Percentiles rank a stretch among this genome's conserved stretches.
Evolutionary conservation across 495 filamentous ascomycete genomes (phyloP).

Genomic region (Geoglossum glabrum): DNA sequence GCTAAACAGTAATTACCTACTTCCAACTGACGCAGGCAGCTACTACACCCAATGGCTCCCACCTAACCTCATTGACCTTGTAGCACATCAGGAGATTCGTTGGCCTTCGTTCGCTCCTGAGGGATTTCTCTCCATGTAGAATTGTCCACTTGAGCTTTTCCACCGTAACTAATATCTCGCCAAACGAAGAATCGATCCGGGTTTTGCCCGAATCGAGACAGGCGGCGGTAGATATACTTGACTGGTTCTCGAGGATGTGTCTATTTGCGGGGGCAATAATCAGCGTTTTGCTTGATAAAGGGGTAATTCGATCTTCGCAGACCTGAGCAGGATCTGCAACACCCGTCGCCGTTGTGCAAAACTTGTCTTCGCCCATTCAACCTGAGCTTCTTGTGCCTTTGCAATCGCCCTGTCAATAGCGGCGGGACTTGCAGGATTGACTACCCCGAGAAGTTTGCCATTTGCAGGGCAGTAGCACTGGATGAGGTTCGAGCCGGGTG

Average conservation of each 20-base stretch:
- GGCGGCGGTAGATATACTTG: conserved; percentile 63
- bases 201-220: conserved; percentile 97
- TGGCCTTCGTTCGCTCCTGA: conserved; percentile 50
- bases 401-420: conserved; percentile 67
- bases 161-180: conserved; percentile 79
- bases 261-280: conserved; percentile 17
- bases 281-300: neutral
- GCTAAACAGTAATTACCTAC: conserved; percentile 22
- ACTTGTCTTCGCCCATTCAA: conserved; percentile 58
- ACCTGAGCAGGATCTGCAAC: conserved; percentile 61
- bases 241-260: conserved; percentile 73
- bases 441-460: conserved; percentile 58
- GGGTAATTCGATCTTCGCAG: conserved; percentile 14
- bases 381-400: conserved; percentile 53
- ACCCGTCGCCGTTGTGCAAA: conserved; percentile 64
- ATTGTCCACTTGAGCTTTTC: conserved; percentile 95
- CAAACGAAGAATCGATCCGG: conserved; percentile 76
- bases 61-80: conserved; percentile 77
- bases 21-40: conserved; percentile 94
- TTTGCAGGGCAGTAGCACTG: conserved; percentile 86
- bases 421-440: conserved; percentile 56
- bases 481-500: conserved; percentile 36
- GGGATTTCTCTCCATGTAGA: conserved; percentile 66
- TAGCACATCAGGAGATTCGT: conserved; percentile 86
- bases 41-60: conserved; percentile 86